Percentiles rank a stretch among this genome's conserved stretches.
Evolutionary conservation across 2,329 filamentous ascomycete genomes (phyloP).

Genomic region (Endothia cerciana): DNA sequence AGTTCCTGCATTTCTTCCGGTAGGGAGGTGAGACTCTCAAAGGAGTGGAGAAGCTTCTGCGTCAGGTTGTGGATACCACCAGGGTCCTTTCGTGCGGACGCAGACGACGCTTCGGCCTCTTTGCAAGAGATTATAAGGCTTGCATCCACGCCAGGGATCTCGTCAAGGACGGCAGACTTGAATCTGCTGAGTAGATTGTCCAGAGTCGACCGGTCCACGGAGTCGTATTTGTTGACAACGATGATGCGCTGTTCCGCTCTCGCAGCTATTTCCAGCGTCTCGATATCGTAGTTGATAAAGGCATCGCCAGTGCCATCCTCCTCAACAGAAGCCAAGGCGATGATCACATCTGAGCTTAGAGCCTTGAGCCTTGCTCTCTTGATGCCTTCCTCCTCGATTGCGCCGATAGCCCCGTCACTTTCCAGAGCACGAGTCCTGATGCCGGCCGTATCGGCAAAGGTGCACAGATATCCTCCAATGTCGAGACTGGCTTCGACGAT

Average conservation of each 20-base stretch:
- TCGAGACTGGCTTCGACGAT: conserved; percentile 92
- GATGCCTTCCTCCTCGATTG: conserved; percentile 88
- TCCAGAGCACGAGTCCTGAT: conserved; percentile 59
- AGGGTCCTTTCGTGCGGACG: conserved; percentile 47
- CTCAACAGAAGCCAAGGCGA: conserved; percentile 80
- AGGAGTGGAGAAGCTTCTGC: conserved; percentile 66
- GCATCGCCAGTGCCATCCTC: conserved; percentile 36
- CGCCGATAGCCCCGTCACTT: conserved; percentile 56
- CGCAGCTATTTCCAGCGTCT: conserved; percentile 59
- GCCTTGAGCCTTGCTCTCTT: conserved; percentile 81
- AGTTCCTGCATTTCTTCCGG: conserved; percentile 78
- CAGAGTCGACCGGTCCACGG: conserved; percentile 43
- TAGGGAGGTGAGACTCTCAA: conserved; percentile 72
- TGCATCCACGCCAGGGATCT: conserved; percentile 40
- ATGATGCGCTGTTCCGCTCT: conserved; percentile 54
- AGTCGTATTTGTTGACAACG: conserved; percentile 67
- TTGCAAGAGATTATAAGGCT: conserved; percentile 74
- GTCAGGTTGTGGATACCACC: conserved; percentile 73
- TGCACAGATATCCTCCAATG: conserved; percentile 85
- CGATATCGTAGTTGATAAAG: conserved; percentile 55
- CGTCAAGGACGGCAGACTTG: conserved; percentile 42
- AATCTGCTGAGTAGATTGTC: conserved; percentile 47
- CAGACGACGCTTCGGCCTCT: conserved; percentile 48
- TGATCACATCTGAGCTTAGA: conserved; percentile 79
- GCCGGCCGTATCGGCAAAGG: conserved; percentile 94